These are phyloP conservation scores for Ochetophila trinervis DNA, from an alignment of 306 rosid genomes.

Conservation along the genomic window DNA sequence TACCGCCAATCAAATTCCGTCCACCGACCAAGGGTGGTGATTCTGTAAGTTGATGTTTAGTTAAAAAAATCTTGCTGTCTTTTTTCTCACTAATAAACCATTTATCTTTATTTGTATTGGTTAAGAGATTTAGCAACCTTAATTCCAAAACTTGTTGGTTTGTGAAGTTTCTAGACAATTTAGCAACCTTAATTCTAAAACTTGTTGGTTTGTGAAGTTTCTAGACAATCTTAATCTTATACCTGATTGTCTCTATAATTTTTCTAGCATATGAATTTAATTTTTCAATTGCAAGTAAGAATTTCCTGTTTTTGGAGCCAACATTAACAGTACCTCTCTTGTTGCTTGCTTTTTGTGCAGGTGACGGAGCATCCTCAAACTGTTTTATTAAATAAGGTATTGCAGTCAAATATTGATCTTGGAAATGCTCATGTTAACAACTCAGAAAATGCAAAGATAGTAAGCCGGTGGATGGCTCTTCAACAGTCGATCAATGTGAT, in stretches of 20 bases:
- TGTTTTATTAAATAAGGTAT: slow-evolving; percentile 62
- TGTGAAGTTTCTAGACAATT: neutral
- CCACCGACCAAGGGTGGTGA: slow-evolving; percentile 85
- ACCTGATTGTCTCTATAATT: neutral
- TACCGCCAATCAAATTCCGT: slow-evolving; percentile 87
- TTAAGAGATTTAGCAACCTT: neutral
- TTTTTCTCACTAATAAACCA: neutral
- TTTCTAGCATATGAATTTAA: neutral
- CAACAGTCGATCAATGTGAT: slow-evolving; percentile 74
- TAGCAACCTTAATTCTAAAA: slow-evolving; percentile 1
- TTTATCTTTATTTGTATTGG: neutral
- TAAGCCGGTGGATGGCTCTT: slow-evolving; percentile 73
- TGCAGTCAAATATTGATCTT: slow-evolving; percentile 57
- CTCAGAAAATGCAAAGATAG: slow-evolving; percentile 32
- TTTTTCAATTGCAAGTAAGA: slow-evolving; percentile 5
- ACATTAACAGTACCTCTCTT: neutral
- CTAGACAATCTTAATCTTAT: neutral
- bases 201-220: neutral
- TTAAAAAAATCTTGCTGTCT: slow-evolving; percentile 3
- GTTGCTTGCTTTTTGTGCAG: slow-evolving; percentile 39
- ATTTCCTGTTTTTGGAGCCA: slow-evolving; percentile 17
- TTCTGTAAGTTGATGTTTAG: slow-evolving; percentile 48
- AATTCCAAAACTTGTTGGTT: neutral
- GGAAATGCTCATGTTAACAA: slow-evolving; percentile 56
- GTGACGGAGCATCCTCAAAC: slow-evolving; percentile 93